Evolutionary conservation across 2,329 filamentous ascomycete species (phyloP).

Genomic region (Phoma herbarum): DNA sequence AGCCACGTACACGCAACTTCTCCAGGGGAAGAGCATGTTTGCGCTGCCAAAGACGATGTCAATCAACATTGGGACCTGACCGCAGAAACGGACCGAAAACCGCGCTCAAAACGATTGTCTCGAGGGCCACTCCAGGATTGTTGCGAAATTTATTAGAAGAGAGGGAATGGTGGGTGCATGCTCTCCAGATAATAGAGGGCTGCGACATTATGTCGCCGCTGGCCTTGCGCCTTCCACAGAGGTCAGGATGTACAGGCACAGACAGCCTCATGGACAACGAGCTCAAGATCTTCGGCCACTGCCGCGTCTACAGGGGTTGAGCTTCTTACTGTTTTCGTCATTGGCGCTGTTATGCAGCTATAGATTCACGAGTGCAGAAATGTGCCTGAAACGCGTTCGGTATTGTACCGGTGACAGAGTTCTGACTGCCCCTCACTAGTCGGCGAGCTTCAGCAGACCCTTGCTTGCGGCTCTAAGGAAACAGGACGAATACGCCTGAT

Average conservation of each 20-base stretch:
- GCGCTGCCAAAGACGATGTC: neutral
- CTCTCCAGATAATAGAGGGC: neutral
- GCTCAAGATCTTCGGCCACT: neutral
- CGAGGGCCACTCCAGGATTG: neutral
- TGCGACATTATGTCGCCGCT: neutral
- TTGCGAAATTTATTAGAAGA: neutral
- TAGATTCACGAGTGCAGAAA: neutral
- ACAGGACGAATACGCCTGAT: neutral
- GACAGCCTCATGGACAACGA: neutral
- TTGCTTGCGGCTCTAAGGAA: neutral
- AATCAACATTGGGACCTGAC: neutral
- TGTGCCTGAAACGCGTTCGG: conserved; percentile 12
- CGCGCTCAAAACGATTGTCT: neutral
- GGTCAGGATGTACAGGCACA: too few relatives aligned
- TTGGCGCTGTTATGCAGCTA: neutral
- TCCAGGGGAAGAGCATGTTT: too few relatives aligned
- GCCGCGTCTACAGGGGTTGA: neutral
- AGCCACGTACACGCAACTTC: too few relatives aligned
- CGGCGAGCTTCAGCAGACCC: conserved; percentile 3
- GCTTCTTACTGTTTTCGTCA: neutral
- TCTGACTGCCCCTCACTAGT: conserved; percentile 15
- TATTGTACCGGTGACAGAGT: conserved; percentile 11
- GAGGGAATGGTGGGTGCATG: neutral
- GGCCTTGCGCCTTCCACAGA: neutral
- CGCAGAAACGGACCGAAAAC: conserved; percentile 6